Base-by-base conservation (phyloP, 1,284 basidiomycete species). In the Ustilago bromivora region DNA sequence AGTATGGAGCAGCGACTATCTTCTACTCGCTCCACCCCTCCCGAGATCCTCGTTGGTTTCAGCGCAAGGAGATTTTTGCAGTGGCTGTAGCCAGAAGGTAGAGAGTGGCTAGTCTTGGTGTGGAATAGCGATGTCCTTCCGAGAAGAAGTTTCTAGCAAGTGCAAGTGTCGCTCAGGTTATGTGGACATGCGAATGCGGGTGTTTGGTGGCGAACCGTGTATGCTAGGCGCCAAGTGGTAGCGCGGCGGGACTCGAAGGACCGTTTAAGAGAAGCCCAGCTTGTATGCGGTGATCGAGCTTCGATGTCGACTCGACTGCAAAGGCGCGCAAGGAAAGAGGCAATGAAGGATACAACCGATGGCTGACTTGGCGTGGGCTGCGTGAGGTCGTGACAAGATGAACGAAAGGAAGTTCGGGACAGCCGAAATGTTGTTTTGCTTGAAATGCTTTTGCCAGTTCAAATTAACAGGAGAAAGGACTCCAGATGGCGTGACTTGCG, bases 11-110 rank as follows among this genome's bases (percentile, higher is more conserved):
- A 43, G 43, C 23, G 41, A 54, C 61, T 43, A 51, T 36, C 28
- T 63, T 12, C 55, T 60, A 36, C 61, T 67, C 65, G 65, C 70
- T 53, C 57, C 60, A 38, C 57, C 55, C 57, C 23, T 28, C 59
- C 31, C 15, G n/a, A 19, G 12, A 13, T n/a, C 9, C 15, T 36
- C 19, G n/a, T 15, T 23, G 10, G 46, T 52, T 32, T 51, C 23
- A 46, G 56, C 66, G 52, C 51, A 56, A 38, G 19, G 31, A 43
- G 34, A 19, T 7, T 11, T 46, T 46, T 46, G 43, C 43, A 19
- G 17, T 46, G 43, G 40, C 40, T 41, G 13, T 12, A 41, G 15
- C 15, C 40, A 12, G 7, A 41, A 41, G 11, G 6, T 6, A 41
- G 40, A 15, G 43, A n/a, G 8, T 19, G 43, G 43, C 2, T 41